Evolutionary conservation across 2,329 filamentous ascomycete genomes (phyloP), one percentile per base, ranked within the genome.

Genomic region (Stagonosporopsis tanaceti): DNA sequence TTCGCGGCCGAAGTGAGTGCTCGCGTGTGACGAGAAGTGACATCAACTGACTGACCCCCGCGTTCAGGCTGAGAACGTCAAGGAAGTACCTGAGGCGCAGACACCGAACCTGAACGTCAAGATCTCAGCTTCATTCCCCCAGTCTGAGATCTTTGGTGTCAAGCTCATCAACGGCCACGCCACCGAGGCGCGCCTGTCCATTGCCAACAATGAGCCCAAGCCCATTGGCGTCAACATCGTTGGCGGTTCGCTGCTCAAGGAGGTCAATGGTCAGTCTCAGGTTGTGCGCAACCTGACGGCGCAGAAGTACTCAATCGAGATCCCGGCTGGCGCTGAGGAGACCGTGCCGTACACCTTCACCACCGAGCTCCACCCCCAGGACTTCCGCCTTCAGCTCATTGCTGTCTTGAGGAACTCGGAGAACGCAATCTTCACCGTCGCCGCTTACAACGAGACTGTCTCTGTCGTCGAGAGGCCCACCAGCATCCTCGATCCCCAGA

Each of bases 161-260:
- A 97, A 96, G 86, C 88, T 98, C 67, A 86, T 98, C 82, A 99
- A 99, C 76, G 92, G 93, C 72, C 89, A 89, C 65, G 87, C 92
- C 39, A 97, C 93, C 63, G 87, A 91, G 77, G 90, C 93, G 34
- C 80, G 96, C 51, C 81, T 99, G 69, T 88, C 92, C 71, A 84
- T 99, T 76, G 86, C 84, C 76, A 99, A 99, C 83, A 83, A 91
- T 61, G 95, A 99, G 80, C 83, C 86, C 12, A 83, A 83, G 50
- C 85, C 93, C 24, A 85, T 99, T 72, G 85, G 84, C 61, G 83
- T 99, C 59, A 84, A 88, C 74, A 85, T 96, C 68, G 79, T 97
- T 42, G 89, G 89, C 41, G 95, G 93, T 63, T 85, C 86, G 62
- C 85, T 99, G 60, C 81, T 82, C 75, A 84, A 86, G 74, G 74